Conservation (phyloP, 441 rosid genomes). For the Metrosideros polymorpha region DNA sequence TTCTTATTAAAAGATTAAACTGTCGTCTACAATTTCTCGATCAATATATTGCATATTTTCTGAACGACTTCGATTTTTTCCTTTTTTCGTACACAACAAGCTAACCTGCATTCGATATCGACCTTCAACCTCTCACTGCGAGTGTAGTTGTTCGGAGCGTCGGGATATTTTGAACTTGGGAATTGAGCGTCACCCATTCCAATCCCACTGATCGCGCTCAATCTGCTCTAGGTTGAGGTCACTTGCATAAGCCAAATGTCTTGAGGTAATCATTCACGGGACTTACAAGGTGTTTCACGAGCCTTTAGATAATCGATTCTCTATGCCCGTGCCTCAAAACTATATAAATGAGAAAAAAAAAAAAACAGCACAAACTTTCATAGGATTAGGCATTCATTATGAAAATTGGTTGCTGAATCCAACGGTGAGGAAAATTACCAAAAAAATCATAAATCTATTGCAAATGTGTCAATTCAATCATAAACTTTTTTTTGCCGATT, state of each 20-base stretch:
- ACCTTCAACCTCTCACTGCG: background rate
- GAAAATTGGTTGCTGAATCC: background rate
- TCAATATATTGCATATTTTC: background rate
- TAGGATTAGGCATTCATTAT: background rate
- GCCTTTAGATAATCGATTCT: background rate
- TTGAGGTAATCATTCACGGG: background rate
- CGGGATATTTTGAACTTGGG: background rate
- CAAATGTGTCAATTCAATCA: too few species aligned
- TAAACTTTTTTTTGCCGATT: too few species aligned
- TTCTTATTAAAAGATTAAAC: background rate
- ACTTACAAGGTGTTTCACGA: background rate
- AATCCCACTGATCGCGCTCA: fast-evolving
- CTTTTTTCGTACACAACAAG: background rate
- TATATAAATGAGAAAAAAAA: background rate
- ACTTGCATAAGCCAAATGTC: background rate
- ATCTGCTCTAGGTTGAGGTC: fast-evolving
- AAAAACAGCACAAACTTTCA: background rate
- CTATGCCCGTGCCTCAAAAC: fast-evolving
- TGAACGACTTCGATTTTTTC: background rate
- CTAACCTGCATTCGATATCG: background rate
- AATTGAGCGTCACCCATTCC: background rate
- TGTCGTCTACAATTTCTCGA: background rate
- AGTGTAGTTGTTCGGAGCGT: background rate
- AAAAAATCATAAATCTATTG: too few species aligned
- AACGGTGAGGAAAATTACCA: background rate